Percentiles rank a stretch among this genome's conserved stretches.
Evolutionary conservation across 192 early-diverging fungal genomes (phyloP).

Genomic region (Rhizophagus clarus): DNA sequence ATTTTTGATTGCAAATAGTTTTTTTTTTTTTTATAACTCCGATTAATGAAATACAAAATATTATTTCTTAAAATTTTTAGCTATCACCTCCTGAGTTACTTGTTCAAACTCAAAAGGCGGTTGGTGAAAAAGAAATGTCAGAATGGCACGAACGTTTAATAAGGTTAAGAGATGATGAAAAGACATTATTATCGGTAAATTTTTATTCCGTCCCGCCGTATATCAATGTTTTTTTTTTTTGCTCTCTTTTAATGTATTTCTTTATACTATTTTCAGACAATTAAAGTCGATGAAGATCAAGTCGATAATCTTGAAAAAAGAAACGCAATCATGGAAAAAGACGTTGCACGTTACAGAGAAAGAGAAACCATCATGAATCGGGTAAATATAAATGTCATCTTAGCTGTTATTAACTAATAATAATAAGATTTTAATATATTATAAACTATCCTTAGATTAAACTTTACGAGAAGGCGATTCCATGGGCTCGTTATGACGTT

Average conservation of each 20-base stretch:
- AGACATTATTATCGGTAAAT: constrained; percentile 42
- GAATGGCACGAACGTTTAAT: constrained; percentile 71
- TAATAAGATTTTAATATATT: not conserved
- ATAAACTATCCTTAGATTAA: constrained; percentile 46
- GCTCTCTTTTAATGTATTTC: not conserved
- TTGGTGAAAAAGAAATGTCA: constrained; percentile 68
- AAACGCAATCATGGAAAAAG: constrained; percentile 72
- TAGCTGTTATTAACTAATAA: not conserved
- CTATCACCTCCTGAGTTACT: constrained; percentile 79
- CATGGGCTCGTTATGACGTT: constrained; percentile 61
- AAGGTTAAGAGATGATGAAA: constrained; percentile 55
- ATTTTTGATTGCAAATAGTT: not conserved
- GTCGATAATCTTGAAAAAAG: constrained; percentile 66
- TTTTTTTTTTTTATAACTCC: not conserved
- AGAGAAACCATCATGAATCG: constrained; percentile 62
- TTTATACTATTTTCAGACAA: not conserved
- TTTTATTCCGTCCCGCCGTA: too few species aligned
- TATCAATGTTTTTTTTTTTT: not conserved
- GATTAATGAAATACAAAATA: not conserved
- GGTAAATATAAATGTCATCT: constrained; percentile 24
- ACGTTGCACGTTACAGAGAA: constrained; percentile 75
- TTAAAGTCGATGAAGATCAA: constrained; percentile 53
- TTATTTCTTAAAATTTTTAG: constrained; percentile 35
- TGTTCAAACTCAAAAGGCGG: constrained; percentile 82
- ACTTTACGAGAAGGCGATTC: constrained; percentile 61